A percentile compares a stretch with the other conserved stretches of the same genome.
Conservation (phyloP, 2,329 filamentous ascomycete species). For the Rutstroemia sp. region DNA sequence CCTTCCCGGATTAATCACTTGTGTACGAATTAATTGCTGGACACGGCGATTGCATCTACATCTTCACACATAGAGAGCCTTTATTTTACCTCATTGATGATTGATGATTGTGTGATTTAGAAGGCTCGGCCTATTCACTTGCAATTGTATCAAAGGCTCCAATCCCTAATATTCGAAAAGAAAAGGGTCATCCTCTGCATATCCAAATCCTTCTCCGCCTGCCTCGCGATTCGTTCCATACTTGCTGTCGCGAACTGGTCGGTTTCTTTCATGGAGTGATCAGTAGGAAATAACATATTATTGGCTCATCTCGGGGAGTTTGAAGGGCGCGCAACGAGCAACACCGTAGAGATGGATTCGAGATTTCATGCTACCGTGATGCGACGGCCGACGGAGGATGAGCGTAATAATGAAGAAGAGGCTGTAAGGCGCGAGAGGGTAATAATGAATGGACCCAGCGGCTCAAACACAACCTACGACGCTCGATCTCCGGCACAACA, state of each 20-base stretch:
- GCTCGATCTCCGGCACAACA: slow-evolving; percentile 3
- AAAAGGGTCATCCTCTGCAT: neutral
- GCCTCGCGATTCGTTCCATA: neutral
- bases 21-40: no score
- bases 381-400: slow-evolving; percentile 24
- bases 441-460: slow-evolving; percentile 12
- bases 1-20: no score
- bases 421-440: slow-evolving; percentile 7
- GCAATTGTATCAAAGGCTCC: neutral
- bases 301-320: no score
- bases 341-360: slow-evolving; percentile 20
- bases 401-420: slow-evolving; percentile 1
- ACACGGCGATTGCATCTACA: no score
- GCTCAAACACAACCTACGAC: slow-evolving; percentile 2
- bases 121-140: neutral
- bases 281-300: slow-evolving; percentile 8
- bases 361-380: slow-evolving; percentile 28
- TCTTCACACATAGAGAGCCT: no score
- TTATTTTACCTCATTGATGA: no score
- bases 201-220: neutral
- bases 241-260: slow-evolving; percentile 2
- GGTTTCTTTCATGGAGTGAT: slow-evolving; percentile 21
- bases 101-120: neutral
- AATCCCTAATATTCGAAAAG: neutral
- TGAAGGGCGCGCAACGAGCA: slow-evolving; percentile 12